Conservation (phyloP, 805 yeast species). For the Yarrowia alimentaria region DNA sequence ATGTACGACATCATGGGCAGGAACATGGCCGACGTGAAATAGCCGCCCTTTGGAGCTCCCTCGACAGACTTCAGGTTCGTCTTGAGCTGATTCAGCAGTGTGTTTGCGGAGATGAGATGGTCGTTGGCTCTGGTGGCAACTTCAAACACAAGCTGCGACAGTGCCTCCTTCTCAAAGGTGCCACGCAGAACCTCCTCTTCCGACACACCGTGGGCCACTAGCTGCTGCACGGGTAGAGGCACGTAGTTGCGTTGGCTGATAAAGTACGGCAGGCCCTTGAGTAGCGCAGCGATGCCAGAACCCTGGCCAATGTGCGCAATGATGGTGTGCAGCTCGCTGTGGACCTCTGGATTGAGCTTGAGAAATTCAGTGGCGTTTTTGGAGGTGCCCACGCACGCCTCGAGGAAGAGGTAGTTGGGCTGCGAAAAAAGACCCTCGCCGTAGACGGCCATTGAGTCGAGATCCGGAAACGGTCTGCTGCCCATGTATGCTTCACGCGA, state of each 20-base stretch:
- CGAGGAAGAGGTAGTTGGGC: slow-evolving; percentile 64
- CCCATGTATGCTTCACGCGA: slow-evolving; percentile 56
- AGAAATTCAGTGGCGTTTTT: slow-evolving; percentile 55
- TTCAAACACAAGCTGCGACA: slow-evolving; percentile 63
- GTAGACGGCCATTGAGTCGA: slow-evolving; percentile 63
- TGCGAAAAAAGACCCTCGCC: slow-evolving; percentile 83
- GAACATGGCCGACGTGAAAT: slow-evolving; percentile 54
- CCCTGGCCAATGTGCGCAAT: slow-evolving; percentile 85
- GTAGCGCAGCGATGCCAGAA: slow-evolving; percentile 62
- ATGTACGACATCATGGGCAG: slow-evolving; percentile 67
- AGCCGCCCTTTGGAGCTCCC: slow-evolving; percentile 36
- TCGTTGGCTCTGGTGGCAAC: slow-evolving; percentile 77
- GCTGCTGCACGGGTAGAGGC: slow-evolving; percentile 60
- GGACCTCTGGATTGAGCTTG: slow-evolving; percentile 48
- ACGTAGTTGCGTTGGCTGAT: slow-evolving; percentile 52
- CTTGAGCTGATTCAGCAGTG: slow-evolving; percentile 47
- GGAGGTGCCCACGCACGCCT: slow-evolving; percentile 52
- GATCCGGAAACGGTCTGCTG: slow-evolving; percentile 47
- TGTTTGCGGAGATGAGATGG: slow-evolving; percentile 66
- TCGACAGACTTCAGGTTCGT: slow-evolving; percentile 40
- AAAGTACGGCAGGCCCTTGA: slow-evolving; percentile 60
- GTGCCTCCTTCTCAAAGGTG: slow-evolving; percentile 39
- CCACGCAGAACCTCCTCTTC: slow-evolving; percentile 55
- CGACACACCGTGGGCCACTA: slow-evolving; percentile 54
- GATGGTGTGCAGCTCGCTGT: slow-evolving; percentile 52